phyloP scores from a whole-genome alignment of 495 filamentous ascomycete genomes.

The Aspergillus biplanus region DNA sequence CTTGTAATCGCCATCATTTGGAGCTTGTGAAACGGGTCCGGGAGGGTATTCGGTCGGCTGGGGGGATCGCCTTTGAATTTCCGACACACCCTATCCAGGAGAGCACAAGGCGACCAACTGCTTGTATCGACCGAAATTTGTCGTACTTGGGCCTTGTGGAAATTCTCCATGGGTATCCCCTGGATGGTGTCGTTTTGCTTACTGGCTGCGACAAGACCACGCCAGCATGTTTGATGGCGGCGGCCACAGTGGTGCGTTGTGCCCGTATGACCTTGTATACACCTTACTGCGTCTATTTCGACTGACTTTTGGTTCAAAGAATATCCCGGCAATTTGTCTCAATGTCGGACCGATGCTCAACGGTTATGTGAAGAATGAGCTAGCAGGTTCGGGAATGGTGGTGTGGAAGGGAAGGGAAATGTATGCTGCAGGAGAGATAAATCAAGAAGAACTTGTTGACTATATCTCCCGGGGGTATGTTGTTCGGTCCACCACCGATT shows the following conservation, averaged over 20 bases:
- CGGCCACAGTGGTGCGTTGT: constrained; percentile 53
- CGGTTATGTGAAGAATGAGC: constrained; percentile 47
- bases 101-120: constrained; percentile 52
- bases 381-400: constrained; percentile 52
- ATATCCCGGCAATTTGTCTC: constrained; percentile 58
- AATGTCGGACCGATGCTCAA: constrained; percentile 62
- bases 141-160: constrained; percentile 57
- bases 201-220: constrained; percentile 64
- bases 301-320: constrained; percentile 29
- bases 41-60: constrained; percentile 56
- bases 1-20: constrained; percentile 58
- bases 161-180: constrained; percentile 53
- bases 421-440: constrained; percentile 55
- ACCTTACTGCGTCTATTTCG: neutral
- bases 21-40: constrained; percentile 57
- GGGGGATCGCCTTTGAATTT: constrained; percentile 60
- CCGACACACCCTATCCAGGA: constrained; percentile 62
- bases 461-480: constrained; percentile 52
- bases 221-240: constrained; percentile 59
- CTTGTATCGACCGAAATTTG: constrained; percentile 57
- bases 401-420: constrained; percentile 58
- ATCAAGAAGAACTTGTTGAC: constrained; percentile 51
- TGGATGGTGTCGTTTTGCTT: constrained; percentile 59
- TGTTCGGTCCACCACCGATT: neutral
- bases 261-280: neutral